Conservation (phyloP, 495 filamentous ascomycete species). For the Aspergillus sclerotiicarbonarius region DNA sequence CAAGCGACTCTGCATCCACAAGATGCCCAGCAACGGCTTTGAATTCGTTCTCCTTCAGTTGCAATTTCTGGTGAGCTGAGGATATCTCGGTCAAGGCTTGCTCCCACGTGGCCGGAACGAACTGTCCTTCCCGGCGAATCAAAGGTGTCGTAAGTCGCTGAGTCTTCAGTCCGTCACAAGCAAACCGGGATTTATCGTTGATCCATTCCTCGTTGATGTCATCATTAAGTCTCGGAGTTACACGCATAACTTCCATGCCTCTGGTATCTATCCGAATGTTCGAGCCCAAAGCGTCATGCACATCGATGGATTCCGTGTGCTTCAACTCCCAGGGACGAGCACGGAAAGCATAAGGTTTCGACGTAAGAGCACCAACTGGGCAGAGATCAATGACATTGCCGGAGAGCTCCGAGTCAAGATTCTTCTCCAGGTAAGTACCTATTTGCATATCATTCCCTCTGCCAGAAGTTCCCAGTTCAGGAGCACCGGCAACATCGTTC, state of each 20-base stretch:
- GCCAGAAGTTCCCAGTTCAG: constrained; percentile 89
- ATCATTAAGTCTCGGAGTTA: constrained; percentile 89
- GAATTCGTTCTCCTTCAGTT: constrained; percentile 86
- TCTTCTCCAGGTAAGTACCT: constrained; percentile 92
- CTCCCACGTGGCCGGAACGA: constrained; percentile 89
- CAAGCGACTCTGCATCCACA: constrained; percentile 84
- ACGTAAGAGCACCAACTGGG: constrained; percentile 92
- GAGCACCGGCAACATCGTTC: constrained; percentile 94
- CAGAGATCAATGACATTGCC: constrained; percentile 98
- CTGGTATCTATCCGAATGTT: constrained; percentile 90
- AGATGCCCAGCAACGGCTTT: constrained; percentile 92
- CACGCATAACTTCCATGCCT: constrained; percentile 94
- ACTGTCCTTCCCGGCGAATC: constrained; percentile 82
- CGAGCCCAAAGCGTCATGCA: constrained; percentile 87
- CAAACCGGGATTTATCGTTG: constrained; percentile 95
- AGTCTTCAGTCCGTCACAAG: constrained; percentile 94
- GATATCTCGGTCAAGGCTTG: constrained; percentile 85
- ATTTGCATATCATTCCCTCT: constrained; percentile 97
- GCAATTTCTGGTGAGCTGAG: constrained; percentile 68
- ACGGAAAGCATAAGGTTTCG: constrained; percentile 96
- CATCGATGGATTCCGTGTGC: constrained; percentile 90
- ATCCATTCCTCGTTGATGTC: constrained; percentile 99
- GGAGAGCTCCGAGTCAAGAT: constrained; percentile 88
- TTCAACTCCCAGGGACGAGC: constrained; percentile 95
- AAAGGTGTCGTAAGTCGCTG: constrained; percentile 91